These are phyloP conservation scores for Lathyrus aphaca DNA, from an alignment of 306 rosid genomes.

Conservation along the genomic window DNA sequence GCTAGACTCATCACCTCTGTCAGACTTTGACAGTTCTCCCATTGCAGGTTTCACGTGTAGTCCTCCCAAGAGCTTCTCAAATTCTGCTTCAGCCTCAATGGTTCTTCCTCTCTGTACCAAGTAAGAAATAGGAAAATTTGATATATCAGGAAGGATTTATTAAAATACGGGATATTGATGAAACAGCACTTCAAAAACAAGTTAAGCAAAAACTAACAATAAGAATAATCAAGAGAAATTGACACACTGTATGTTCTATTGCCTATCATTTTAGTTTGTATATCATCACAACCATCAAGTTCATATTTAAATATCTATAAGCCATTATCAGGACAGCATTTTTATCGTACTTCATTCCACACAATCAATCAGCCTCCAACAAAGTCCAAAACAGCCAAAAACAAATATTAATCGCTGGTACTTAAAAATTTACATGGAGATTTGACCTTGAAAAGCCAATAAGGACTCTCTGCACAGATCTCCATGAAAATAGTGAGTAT, in stretches of 20 bases:
- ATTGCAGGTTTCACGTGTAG: constrained; percentile 73
- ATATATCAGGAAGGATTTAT: constrained; percentile 17
- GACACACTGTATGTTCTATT: constrained; percentile 1
- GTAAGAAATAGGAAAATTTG: constrained; percentile 28
- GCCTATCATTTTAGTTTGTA: constrained; percentile 19
- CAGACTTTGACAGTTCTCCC: constrained; percentile 65
- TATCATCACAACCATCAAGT: constrained; percentile 27
- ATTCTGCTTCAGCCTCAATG: constrained; percentile 73
- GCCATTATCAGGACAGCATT: constrained; percentile 16
- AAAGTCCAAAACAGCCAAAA: constrained; percentile 37
- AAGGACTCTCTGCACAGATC: constrained; percentile 84
- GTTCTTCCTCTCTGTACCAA: constrained; percentile 72
- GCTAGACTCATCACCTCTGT: constrained; percentile 67
- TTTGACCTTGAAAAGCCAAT: constrained; percentile 86
- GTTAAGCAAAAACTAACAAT: no score
- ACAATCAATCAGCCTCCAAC: constrained; percentile 17
- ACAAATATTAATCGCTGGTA: neutral
- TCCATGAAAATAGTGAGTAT: constrained; percentile 75
- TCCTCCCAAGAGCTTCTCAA: constrained; percentile 77
- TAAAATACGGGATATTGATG: neutral
- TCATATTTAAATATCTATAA: constrained; percentile 20
- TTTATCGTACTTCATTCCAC: constrained; percentile 21
- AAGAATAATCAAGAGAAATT: no score
- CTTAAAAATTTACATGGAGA: constrained; percentile 34
- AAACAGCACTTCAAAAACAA: no score